phyloP scores from a whole-genome alignment of 805 yeast species.

The Ogataea paraovalis region DNA sequence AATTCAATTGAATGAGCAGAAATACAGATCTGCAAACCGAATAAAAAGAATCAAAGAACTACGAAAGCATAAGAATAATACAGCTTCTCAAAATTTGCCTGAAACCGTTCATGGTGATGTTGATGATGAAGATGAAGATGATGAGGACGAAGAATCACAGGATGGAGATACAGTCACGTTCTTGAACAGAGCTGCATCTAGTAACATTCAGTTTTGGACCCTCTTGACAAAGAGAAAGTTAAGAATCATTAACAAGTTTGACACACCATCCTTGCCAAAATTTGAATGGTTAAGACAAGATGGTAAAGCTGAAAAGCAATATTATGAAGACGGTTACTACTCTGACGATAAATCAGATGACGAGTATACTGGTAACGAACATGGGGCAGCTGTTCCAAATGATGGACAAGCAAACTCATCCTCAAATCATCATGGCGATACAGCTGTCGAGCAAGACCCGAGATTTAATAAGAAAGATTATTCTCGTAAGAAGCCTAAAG shows the following conservation, averaged over 20 bases:
- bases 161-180: conserved; percentile 4
- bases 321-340: conserved; percentile 32
- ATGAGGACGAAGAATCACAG: conserved; percentile 13
- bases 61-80: conserved; percentile 8
- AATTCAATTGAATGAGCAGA: conserved; percentile 56
- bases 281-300: conserved; percentile 31
- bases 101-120: not conserved
- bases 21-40: conserved; percentile 22
- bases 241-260: conserved; percentile 33
- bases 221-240: conserved; percentile 24
- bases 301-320: conserved; percentile 31
- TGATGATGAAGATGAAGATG: conserved; percentile 5
- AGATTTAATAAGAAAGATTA: conserved; percentile 47
- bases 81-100: not conserved
- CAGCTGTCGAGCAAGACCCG: conserved; percentile 19
- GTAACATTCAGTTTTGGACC: conserved; percentile 16
- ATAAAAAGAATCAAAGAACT: conserved; percentile 7
- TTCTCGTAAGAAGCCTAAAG: conserved; percentile 25
- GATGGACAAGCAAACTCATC: not conserved
- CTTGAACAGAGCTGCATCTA: conserved; percentile 3
- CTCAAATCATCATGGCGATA: not conserved
- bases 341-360: conserved; percentile 16
- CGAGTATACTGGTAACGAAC: not conserved
- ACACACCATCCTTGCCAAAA: conserved; percentile 39
- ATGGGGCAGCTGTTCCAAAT: not conserved